Base-by-base conservation (phyloP, 345 rosid genomes). In the Eucalyptus erythrocorys region DNA sequence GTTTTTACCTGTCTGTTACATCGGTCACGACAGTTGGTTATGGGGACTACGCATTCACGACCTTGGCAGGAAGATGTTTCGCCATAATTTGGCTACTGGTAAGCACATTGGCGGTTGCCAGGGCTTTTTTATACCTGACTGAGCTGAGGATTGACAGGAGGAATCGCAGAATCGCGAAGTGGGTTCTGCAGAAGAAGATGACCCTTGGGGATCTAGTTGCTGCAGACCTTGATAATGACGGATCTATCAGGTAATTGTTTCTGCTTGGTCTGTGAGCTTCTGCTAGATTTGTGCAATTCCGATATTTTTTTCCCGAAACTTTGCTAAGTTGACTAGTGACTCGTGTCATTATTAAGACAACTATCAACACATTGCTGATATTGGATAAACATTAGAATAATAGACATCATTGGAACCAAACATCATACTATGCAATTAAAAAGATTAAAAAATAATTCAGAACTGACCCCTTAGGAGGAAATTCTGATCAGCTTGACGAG, bases 21-120 rank as follows among this genome's bases (percentile, higher is more conserved):
- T 95, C 95, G 2, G 97, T 96, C 30, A 96, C 95, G 12, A 96
- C 96, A 1, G 97, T 96, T 0, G 97, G 98, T 10, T 96, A 95
- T 48, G 97, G 98, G 30, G 96, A 96, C 90, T 93, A 85, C 15
- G 90, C 94, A 80, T 96, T 95, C 88, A 76, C 85, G 7, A 94
- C 97, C 0, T 1, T 89, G 22, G 48, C 42, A 32, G 95, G 97
- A 86, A 94, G 97, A 90, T 92, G 94, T 90, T 96, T 96, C 48
- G 98, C 98, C 13, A 86, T 92, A 81, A 13, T 95, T 32, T 96
- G 98, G 97, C 86, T 95, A 43, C 89, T 93, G 32, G 88, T 95
- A 51, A 95, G 97, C 87, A 92, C 97, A 61, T 53, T 95, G 86
- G 94, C 96, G 6, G 97, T 96, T 68, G 96, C 96, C 11, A 92